phyloP scores from a whole-genome alignment of 2,329 filamentous ascomycete genomes.

The Epichloe elymi region DNA sequence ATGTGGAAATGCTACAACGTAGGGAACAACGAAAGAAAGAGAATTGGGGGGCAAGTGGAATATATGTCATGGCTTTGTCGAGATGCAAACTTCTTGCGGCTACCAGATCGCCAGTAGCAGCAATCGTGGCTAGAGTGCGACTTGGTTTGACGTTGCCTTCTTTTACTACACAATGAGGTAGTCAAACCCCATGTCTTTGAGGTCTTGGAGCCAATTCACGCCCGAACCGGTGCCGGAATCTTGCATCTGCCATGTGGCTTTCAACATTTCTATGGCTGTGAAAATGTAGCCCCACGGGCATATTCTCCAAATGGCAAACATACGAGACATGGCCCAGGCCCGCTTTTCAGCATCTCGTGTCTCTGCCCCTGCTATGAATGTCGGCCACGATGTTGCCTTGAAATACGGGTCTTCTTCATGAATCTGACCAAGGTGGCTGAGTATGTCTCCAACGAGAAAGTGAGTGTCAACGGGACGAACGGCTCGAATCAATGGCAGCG shows the following conservation, averaged over 20 bases:
- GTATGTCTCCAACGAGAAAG: slow-evolving; percentile 34
- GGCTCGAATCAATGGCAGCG: slow-evolving; percentile 24
- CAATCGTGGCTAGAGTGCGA: neutral
- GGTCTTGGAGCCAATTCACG: slow-evolving; percentile 28
- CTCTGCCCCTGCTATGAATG: slow-evolving; percentile 45
- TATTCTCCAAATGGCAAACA: slow-evolving; percentile 30
- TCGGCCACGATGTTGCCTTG: slow-evolving; percentile 47
- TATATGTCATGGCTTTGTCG: no score
- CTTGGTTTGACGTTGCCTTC: neutral
- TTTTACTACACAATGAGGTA: slow-evolving; percentile 29
- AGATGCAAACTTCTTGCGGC: no score
- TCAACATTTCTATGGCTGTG: slow-evolving; percentile 34
- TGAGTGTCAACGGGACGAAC: slow-evolving; percentile 26
- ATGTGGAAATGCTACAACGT: no score
- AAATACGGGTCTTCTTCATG: slow-evolving; percentile 36
- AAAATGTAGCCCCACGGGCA: slow-evolving; percentile 39
- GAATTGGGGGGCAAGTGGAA: neutral
- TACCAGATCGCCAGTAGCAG: neutral
- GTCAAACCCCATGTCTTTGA: slow-evolving; percentile 31
- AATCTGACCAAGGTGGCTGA: slow-evolving; percentile 36
- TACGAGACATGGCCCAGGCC: slow-evolving; percentile 36
- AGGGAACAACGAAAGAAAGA: neutral
- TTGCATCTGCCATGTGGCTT: slow-evolving; percentile 32
- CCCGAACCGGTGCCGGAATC: slow-evolving; percentile 17
- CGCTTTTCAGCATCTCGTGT: slow-evolving; percentile 32